A percentile compares a stretch with the other conserved stretches of the same genome.
Conservation (phyloP, 2,329 filamentous ascomycete species). For the Claviceps pazoutovae region DNA sequence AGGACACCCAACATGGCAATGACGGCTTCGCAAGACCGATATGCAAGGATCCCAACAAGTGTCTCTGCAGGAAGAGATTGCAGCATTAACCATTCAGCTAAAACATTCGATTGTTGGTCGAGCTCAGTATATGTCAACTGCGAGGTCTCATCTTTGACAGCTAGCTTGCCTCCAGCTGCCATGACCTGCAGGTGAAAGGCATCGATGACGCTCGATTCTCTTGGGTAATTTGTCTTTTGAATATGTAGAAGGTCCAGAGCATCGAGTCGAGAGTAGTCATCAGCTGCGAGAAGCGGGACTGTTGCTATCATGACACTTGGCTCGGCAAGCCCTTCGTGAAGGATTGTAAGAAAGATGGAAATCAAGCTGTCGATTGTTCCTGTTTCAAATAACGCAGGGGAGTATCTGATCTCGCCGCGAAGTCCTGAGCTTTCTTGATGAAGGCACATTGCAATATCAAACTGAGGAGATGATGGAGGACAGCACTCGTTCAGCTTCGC, state of each 20-base stretch:
- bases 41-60: background rate
- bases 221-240: background rate
- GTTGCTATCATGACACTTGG: background rate
- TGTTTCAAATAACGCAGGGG: background rate
- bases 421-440: background rate
- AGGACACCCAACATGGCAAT: slow-evolving; percentile 11
- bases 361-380: background rate
- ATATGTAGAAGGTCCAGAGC: background rate
- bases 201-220: slow-evolving; percentile 1
- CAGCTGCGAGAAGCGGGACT: background rate
- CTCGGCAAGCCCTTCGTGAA: background rate
- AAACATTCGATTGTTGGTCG: background rate
- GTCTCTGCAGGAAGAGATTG: background rate
- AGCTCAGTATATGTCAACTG: slow-evolving; percentile 1
- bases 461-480: background rate
- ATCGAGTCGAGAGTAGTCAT: background rate
- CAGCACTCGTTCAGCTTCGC: background rate
- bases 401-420: background rate
- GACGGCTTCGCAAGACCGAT: slow-evolving; percentile 3
- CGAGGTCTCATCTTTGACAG: slow-evolving; percentile 1
- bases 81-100: background rate
- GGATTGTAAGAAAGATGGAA: background rate
- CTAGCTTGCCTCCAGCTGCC: background rate
- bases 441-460: slow-evolving; percentile 1
- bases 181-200: background rate